A percentile compares a stretch with the other conserved stretches of the same genome.
Conservation (phyloP, 2,329 filamentous ascomycete genomes). For the Microcyclospora pomicola region DNA sequence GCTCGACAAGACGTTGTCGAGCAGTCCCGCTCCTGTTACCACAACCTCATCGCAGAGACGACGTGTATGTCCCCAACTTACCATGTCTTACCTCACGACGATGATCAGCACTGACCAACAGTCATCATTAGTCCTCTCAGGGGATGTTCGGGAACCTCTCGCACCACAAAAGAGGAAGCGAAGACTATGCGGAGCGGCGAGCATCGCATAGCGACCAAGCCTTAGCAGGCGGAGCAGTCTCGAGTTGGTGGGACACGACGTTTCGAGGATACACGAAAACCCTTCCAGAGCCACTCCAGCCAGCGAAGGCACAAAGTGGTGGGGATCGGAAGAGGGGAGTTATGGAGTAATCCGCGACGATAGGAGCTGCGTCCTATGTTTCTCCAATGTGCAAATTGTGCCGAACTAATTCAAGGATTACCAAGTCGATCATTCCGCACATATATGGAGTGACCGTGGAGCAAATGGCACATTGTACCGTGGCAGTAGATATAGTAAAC, state of each 20-base stretch:
- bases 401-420: too few relatives aligned
- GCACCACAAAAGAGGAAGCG: conserved; percentile 18
- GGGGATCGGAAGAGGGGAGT: conserved; percentile 9
- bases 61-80: conserved; percentile 5
- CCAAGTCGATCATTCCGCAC: too few relatives aligned
- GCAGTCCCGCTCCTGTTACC: conserved; percentile 1
- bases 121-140: not conserved
- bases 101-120: not conserved
- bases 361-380: too few relatives aligned
- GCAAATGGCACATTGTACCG: too few relatives aligned
- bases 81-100: not conserved
- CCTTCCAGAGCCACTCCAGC: conserved; percentile 2
- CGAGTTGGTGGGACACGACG: conserved; percentile 18
- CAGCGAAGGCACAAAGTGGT: conserved; percentile 2
- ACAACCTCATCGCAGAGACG: conserved; percentile 3
- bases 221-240: conserved; percentile 6
- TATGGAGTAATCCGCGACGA: conserved; percentile 10
- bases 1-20: conserved; percentile 15
- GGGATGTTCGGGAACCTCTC: conserved; percentile 17
- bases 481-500: too few relatives aligned
- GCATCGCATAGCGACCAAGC: conserved; percentile 14
- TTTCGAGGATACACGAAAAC: conserved; percentile 14
- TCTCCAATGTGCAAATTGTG: too few relatives aligned
- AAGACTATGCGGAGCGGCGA: conserved; percentile 19
- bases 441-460: too few relatives aligned